Evolutionary conservation across 1,284 basidiomycete species (phyloP), one percentile per base, ranked within the genome.

Genomic region (Apiotrichum akiyoshidainum): DNA sequence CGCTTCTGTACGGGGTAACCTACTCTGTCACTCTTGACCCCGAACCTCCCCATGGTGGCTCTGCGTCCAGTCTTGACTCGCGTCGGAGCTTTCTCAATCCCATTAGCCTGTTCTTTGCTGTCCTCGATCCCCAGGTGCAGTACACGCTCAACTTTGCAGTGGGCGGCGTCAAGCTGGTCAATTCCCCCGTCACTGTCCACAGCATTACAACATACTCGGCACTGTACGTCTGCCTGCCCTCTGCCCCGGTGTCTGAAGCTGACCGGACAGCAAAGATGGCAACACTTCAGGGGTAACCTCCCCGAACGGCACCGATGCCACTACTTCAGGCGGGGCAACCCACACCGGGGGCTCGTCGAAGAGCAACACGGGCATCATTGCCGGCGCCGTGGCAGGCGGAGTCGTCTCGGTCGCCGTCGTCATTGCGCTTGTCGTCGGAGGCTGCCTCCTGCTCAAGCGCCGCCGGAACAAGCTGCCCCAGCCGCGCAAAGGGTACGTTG

Each of bases 131-230:
- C 13, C 11, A n/a, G 14, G 37, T 41, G 7, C 39, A 33, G 13
- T 57, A 57, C 14, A 47, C 17, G 1, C 22, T 57, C 13, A 21
- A 16, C 17, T 46, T 57, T 12, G n/a, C 17, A 6, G 55, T 52
- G 10, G n/a, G 17, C 11, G 55, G 55, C 11, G 50, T 49, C 9
- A 22, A 16, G 13, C 1, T 40, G 7, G 6, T 51, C 1, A 51
- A 42, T 5, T 42, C 42, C 9, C 17, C 13, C 1, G 14, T 55
- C 3, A 48, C 42, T 3, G 40, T 56, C 10, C 48, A 51, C 21
- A 51, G 48, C 7, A 51, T 46, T 16, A 39, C 21, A 22, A 46
- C 49, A 3, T 56, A 34, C 34, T 50, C 47, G 17, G n/a, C 55
- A 9, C 9, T 47, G 55, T 56, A 33, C 26, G 42, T 40, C 8